Percentiles rank a stretch among this genome's conserved stretches.
phyloP scores from a whole-genome alignment of 257 asterid species.

The Solanum clarkiae region DNA sequence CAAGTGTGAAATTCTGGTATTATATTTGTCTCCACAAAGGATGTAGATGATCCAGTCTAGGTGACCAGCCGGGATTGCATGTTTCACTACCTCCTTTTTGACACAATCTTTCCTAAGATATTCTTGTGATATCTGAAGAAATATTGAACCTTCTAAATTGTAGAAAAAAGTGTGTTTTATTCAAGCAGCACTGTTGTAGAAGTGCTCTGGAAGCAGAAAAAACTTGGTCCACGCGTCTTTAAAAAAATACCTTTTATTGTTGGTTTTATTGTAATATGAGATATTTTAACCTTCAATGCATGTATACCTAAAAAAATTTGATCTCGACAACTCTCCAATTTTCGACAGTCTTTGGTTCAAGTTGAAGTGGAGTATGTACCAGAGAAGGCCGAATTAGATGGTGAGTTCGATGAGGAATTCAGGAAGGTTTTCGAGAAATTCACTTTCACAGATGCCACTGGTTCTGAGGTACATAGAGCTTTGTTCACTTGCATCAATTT shows the following conservation, averaged over 20 bases:
- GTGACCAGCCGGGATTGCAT: not conserved
- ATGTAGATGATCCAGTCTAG: not conserved
- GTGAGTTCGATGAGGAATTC: constrained; percentile 61
- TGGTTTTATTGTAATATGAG: not conserved
- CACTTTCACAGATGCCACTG: constrained; percentile 30
- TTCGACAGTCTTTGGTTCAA: constrained; percentile 32
- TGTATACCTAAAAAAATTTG: not conserved
- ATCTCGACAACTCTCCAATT: not conserved
- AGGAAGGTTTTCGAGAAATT: constrained; percentile 86
- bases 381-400: constrained; percentile 72
- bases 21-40: not conserved
- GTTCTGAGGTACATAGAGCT: constrained; percentile 47
- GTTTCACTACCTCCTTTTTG: not conserved
- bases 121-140: not conserved
- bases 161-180: not conserved
- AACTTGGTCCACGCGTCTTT: not conserved
- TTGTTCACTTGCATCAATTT: not conserved
- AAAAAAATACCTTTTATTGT: not conserved
- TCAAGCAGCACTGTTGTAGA: not conserved
- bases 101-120: not conserved
- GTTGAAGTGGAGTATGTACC: constrained; percentile 93
- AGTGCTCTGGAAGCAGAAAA: not conserved
- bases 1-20: not conserved
- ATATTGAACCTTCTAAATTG: not conserved
- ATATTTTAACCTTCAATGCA: not conserved